Evolutionary conservation across 164 flowering plant species (phyloP), one percentile per base, ranked within the genome.

Genomic region (Echeveria elegans): DNA sequence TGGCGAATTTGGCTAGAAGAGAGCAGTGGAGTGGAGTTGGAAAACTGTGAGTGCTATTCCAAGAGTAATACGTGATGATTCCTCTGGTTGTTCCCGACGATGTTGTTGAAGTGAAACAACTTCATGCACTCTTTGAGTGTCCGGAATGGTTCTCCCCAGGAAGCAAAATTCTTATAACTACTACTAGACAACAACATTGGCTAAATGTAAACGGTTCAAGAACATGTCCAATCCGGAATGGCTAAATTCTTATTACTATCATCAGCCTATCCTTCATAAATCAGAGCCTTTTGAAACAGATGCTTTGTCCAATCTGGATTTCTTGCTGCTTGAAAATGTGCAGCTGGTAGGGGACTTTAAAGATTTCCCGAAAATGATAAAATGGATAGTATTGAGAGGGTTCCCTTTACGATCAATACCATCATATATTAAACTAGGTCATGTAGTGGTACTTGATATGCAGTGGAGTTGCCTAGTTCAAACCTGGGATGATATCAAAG

Each of bases 381-480:
- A 67, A 53, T 69, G 41, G 29, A 40, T 73, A 4, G 4, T 36
- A 3, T 73, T 72, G 75, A 4, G n/a, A 59, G 63, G 66, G 23
- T 69, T 24, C 29, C 69, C 75, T 34, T 60, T 38, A 18, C 23
- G n/a, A 30, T 59, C 62, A 18, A 23, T 73, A 47, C 72, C 75
- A n/a, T 18, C 56, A 1, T 16, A 69, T 6, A 34, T 73, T 14
- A 1, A 8, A 65, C 53, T 56, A 0, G 38, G 60, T 8, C 50
- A 66, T 5, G 56, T 73, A 29, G 69, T 66, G 16, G 72, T 15
- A 4, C 75, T 73, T 24, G 48, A 68, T 14, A 24, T 72, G 70
- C 60, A 26, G 2, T 10, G 6, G 26, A 68, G 72, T 48, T 11
- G 9, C 1, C 14, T 72, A 1, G 50, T 58, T 6, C 47, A 52